phyloP scores from a whole-genome alignment of 805 yeast species.

The Yarrowia yakushimensis region DNA sequence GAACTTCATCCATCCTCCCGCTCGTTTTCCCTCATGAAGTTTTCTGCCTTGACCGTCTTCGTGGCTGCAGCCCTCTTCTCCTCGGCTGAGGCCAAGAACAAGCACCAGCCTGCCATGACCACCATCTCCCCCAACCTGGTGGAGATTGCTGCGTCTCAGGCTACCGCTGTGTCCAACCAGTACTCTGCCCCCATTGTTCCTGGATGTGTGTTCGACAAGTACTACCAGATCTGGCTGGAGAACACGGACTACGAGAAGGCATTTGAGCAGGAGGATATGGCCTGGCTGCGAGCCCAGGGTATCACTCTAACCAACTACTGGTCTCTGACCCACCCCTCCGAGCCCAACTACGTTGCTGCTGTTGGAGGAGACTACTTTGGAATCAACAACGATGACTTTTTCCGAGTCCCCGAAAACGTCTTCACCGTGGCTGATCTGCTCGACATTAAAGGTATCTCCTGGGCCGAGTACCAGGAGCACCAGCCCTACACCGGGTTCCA shows the following conservation, averaged over 20 bases:
- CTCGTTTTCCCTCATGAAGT: background rate
- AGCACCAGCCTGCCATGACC: slow-evolving; percentile 1
- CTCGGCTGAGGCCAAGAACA: background rate
- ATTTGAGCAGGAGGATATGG: slow-evolving; percentile 44
- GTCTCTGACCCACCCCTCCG: slow-evolving; percentile 52
- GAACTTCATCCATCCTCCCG: background rate
- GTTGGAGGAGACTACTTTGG: slow-evolving; percentile 53
- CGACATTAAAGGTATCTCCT: slow-evolving; percentile 46
- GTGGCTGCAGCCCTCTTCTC: background rate
- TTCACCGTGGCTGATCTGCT: slow-evolving; percentile 50
- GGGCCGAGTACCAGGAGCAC: slow-evolving; percentile 55
- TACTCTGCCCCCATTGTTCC: background rate
- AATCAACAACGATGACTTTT: slow-evolving; percentile 46
- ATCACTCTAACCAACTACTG: slow-evolving; percentile 50
- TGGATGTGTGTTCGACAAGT: slow-evolving; percentile 40
- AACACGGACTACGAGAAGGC: slow-evolving; percentile 53
- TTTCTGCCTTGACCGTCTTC: background rate
- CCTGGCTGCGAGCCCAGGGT: slow-evolving; percentile 45
- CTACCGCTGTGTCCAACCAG: slow-evolving; percentile 1
- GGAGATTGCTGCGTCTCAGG: background rate
- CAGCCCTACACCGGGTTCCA: slow-evolving; percentile 51
- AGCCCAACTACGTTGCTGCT: slow-evolving; percentile 51
- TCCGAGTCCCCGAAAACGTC: slow-evolving; percentile 45
- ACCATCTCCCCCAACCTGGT: background rate
- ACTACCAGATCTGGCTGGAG: slow-evolving; percentile 49